phyloP scores from a whole-genome alignment of 2,329 filamentous ascomycete species.

The Trichoderma asperellum region DNA sequence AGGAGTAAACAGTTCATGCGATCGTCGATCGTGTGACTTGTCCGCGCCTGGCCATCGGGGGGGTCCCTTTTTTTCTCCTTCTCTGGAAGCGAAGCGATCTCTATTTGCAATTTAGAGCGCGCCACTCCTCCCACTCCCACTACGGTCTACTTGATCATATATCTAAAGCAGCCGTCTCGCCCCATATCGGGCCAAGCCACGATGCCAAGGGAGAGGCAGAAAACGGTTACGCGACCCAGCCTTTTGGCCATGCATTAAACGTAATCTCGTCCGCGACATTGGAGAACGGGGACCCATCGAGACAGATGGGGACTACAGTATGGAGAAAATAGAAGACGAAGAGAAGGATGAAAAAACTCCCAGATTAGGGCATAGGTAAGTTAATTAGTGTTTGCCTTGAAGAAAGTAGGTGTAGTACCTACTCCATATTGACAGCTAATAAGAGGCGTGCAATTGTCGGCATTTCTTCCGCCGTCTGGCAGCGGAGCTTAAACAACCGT shows the following conservation, averaged over 20 bases:
- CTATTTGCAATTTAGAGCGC: conserved; percentile 12
- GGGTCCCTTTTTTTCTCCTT: background rate
- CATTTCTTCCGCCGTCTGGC: background rate
- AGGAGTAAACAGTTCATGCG: conserved; percentile 25
- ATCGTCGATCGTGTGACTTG: conserved; percentile 28
- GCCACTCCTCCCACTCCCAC: conserved; percentile 3
- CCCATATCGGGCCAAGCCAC: conserved; percentile 16
- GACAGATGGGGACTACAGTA: conserved; percentile 7
- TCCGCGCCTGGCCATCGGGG: background rate
- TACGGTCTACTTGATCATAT: conserved; percentile 1
- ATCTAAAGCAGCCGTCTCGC: conserved; percentile 12
- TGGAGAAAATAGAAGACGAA: background rate
- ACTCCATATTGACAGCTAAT: background rate
- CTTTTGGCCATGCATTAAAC: conserved; percentile 14
- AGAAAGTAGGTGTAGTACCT: background rate
- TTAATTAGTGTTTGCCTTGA: background rate
- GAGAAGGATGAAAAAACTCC: background rate
- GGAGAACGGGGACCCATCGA: conserved; percentile 6
- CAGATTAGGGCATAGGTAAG: background rate
- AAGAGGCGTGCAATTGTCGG: background rate
- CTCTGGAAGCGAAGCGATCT: conserved; percentile 1
- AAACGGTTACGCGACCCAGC: background rate
- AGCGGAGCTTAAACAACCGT: conserved; percentile 2
- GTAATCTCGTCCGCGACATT: conserved; percentile 20
- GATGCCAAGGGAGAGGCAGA: background rate